phyloP scores from a whole-genome alignment of 2,329 filamentous ascomycete species.

The Fusarium sp. region DNA sequence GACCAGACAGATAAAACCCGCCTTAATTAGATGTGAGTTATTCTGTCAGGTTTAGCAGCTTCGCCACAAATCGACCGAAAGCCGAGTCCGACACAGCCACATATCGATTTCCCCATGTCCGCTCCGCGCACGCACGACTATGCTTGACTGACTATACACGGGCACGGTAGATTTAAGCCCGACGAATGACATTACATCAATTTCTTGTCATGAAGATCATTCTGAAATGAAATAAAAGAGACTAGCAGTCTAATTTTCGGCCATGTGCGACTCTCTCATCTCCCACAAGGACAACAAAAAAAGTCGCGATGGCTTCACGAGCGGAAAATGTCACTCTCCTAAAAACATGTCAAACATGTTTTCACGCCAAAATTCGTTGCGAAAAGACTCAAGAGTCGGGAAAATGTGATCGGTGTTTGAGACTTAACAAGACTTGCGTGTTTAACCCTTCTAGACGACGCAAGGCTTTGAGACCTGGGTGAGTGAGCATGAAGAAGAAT shows the following conservation, averaged over 20 bases:
- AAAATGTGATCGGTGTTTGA: conserved; percentile 49
- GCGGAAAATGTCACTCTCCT: conserved; percentile 27
- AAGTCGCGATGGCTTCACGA: conserved; percentile 24
- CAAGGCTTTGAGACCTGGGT: conserved; percentile 36
- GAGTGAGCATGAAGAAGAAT: not conserved
- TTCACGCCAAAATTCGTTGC: conserved; percentile 52
- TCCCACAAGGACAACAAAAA: too few relatives aligned
- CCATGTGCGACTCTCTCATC: too few relatives aligned
- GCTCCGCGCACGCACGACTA: not conserved
- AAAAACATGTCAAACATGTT: conserved; percentile 52
- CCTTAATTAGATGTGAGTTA: not conserved
- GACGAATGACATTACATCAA: not conserved
- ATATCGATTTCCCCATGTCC: not conserved
- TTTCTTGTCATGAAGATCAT: not conserved
- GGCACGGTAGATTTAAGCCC: not conserved
- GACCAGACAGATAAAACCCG: not conserved
- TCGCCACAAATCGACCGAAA: not conserved
- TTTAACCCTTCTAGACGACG: conserved; percentile 48
- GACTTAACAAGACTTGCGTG: conserved; percentile 48
- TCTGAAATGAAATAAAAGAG: not conserved
- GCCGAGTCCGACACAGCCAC: not conserved
- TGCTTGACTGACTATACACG: not conserved
- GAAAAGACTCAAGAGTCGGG: conserved; percentile 49
- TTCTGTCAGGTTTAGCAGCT: not conserved
- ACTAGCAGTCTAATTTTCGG: not conserved